Conservation (phyloP, 78 protist species). For the Tieghemostelium lacteum region DNA sequence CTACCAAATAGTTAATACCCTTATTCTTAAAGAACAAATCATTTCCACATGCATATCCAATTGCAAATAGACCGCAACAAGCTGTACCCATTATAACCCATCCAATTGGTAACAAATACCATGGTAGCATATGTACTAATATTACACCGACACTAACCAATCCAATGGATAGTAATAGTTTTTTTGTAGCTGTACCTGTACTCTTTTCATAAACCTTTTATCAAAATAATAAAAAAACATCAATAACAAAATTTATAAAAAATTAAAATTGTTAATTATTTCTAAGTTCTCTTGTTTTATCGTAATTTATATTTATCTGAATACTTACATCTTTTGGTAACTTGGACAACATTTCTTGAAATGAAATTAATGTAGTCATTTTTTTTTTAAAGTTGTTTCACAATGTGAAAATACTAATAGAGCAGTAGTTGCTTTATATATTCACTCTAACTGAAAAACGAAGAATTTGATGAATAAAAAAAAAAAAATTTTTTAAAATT, state of each 20-base stretch:
- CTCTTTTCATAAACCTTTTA: conserved; percentile 59
- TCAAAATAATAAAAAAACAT: not conserved
- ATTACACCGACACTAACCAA: conserved; percentile 41
- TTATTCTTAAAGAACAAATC: conserved; percentile 45
- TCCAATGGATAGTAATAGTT: conserved; percentile 42
- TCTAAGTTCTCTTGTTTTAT: not conserved
- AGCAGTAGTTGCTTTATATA: too few species aligned
- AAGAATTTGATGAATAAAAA: too few species aligned
- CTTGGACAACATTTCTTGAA: conserved; percentile 56
- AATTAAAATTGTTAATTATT: not conserved
- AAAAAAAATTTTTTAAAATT: too few species aligned
- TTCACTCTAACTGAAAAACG: too few species aligned
- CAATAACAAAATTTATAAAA: not conserved
- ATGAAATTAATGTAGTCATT: too few species aligned
- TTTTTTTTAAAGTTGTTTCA: too few species aligned
- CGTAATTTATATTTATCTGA: not conserved
- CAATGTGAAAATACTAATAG: too few species aligned
- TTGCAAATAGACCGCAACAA: conserved; percentile 67
- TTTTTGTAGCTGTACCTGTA: conserved; percentile 54
- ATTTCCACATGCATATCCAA: conserved; percentile 72
- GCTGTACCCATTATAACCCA: conserved; percentile 78
- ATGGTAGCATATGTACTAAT: conserved; percentile 51
- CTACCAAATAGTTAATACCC: conserved; percentile 45
- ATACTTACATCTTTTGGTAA: conserved; percentile 68
- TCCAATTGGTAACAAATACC: conserved; percentile 74